Percentiles rank a stretch among this genome's conserved stretches.
Evolutionary conservation across 805 yeast species (phyloP).

Genomic region (Candida michaelii): DNA sequence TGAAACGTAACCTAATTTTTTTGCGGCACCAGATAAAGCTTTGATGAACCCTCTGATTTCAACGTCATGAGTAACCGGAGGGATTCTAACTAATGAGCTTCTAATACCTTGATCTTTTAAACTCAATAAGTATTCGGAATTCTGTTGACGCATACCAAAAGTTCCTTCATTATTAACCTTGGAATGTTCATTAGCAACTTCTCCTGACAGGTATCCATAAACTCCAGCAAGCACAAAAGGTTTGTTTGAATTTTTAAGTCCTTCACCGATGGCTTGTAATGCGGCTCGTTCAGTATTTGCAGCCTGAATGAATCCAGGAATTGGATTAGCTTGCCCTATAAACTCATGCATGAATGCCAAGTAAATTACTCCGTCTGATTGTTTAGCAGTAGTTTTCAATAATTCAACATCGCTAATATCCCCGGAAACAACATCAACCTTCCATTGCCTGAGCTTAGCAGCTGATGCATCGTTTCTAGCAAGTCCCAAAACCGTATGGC

Average conservation of each 20-base stretch:
- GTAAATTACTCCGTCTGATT: constrained; percentile 37
- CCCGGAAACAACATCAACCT: constrained; percentile 29
- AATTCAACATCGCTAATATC: constrained; percentile 25
- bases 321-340: constrained; percentile 14
- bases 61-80: constrained; percentile 35
- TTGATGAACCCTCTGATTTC: constrained; percentile 27
- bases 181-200: not conserved
- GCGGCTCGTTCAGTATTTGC: constrained; percentile 23
- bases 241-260: constrained; percentile 27
- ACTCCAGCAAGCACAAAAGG: constrained; percentile 18
- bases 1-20: constrained; percentile 27
- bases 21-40: constrained; percentile 23
- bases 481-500: constrained; percentile 28
- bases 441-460: constrained; percentile 10
- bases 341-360: constrained; percentile 36
- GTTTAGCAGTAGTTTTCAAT: constrained; percentile 24
- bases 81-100: constrained; percentile 23
- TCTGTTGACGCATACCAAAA: constrained; percentile 1
- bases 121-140: constrained; percentile 1
- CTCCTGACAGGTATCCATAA: not conserved
- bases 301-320: constrained; percentile 20
- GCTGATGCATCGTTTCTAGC: constrained; percentile 32
- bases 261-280: constrained; percentile 24
- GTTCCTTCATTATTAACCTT: not conserved
- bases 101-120: constrained; percentile 22